Conservation (phyloP, 768 basidiomycete species). For the Rubroboletus satanas region DNA sequence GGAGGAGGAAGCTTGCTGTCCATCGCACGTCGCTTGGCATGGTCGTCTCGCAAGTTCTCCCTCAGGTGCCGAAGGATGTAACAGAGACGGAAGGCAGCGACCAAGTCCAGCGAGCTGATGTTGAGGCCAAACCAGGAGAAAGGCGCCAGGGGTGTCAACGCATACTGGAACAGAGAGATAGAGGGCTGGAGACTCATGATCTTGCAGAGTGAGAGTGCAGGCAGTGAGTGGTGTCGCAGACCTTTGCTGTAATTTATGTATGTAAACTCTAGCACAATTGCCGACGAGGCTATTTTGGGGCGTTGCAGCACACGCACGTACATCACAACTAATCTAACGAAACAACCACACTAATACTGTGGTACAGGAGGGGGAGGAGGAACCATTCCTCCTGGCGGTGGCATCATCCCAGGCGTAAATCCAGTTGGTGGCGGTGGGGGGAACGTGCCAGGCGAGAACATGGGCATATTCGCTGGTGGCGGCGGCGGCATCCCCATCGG, state of each 20-base stretch:
- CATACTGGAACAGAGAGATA: constrained; percentile 48
- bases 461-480: constrained; percentile 36
- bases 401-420: constrained; percentile 49
- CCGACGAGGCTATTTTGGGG: constrained; percentile 4
- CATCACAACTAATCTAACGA: constrained; percentile 3
- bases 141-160: constrained; percentile 56
- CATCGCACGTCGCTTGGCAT: constrained; percentile 35
- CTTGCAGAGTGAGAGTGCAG: neutral
- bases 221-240: too few species aligned
- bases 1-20: constrained; percentile 33
- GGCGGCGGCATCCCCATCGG: constrained; percentile 37
- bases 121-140: constrained; percentile 63
- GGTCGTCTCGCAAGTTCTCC: constrained; percentile 44
- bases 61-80: constrained; percentile 64
- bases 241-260: too few species aligned
- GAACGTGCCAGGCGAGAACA: constrained; percentile 46
- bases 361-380: constrained; percentile 45
- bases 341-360: constrained; percentile 27
- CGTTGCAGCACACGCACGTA: neutral
- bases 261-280: neutral
- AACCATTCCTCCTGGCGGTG: constrained; percentile 33
- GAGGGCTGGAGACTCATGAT: constrained; percentile 39
- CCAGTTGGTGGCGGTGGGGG: constrained; percentile 66
- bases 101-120: constrained; percentile 62
- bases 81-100: constrained; percentile 67